Evolutionary conservation across 129 eudicot genomes (phyloP), one percentile per base, ranked within the genome.

Genomic region (Flaveria linearis): DNA sequence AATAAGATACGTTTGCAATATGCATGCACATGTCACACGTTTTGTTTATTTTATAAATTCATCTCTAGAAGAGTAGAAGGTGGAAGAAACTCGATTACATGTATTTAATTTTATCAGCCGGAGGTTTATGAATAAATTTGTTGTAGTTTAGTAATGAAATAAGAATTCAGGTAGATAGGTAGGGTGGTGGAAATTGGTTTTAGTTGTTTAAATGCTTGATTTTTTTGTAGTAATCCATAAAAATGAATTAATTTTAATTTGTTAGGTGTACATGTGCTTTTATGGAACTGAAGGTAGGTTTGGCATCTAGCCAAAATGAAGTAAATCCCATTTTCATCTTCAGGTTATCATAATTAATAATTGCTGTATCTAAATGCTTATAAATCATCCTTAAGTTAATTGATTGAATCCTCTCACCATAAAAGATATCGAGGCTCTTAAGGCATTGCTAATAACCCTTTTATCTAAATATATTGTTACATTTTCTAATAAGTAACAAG

Each of bases 231-330:
- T 77, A 68, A 64, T 73, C 73, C 47, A 36, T 36, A 36, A 72
- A 17, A 80, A 41, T 50, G 64, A 71, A 47, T 51, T 50, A 46
- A 42, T 43, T 25, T 53, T 26, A 53, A 18, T 73, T 45, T 20
- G 69, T 28, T 67, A 53, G 51, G 53, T 22, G 41, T 36, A 33
- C 67, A 62, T 13, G 16, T 67, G 55, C 56, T 68, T 63, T 72
- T 72, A 30, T 50, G 50, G 72, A 25, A 33, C 8, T 36, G 7
- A 53, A 61, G 51, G 70, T 75, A 58, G 84, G 79, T 81, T 81
- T 80, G 49, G 33, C 71, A 23, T 49, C 66, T 15, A 69, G 41
- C 72, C 68, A 69, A 7, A 58, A n/a, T 45, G 57, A 47, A 41
- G 46, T 62, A 17, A 75, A 26, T 26, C 39, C 22, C 39, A 43